Conservation (phyloP, 352 stramenopile species). For the Phytopythium kandeliae region DNA sequence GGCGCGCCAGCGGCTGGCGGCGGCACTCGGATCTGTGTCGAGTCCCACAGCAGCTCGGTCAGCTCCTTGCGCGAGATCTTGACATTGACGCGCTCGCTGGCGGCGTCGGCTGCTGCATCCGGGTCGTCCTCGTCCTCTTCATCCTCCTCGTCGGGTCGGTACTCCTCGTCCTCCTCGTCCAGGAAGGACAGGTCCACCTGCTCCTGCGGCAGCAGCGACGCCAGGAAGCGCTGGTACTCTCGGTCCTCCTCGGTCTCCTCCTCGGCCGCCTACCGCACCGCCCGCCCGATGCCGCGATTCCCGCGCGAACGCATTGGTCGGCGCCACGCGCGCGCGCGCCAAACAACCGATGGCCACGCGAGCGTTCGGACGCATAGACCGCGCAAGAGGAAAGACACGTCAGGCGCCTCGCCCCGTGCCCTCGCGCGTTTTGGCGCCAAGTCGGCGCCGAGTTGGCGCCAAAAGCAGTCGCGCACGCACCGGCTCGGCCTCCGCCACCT, state of each 20-base stretch:
- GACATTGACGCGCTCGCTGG: conserved; percentile 16
- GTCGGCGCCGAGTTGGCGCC: conserved; percentile 14
- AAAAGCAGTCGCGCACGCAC: conserved; percentile 18
- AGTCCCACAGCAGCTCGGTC: conserved; percentile 78
- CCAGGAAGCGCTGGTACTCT: conserved; percentile 82
- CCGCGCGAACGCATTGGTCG: background rate
- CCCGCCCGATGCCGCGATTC: background rate
- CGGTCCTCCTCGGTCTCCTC: conserved; percentile 38
- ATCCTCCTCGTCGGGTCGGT: conserved; percentile 64
- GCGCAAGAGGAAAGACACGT: conserved; percentile 3
- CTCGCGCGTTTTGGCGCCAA: conserved; percentile 4
- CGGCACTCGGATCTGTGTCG: conserved; percentile 54
- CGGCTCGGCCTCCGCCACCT: conserved; percentile 12
- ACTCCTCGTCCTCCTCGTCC: conserved; percentile 84
- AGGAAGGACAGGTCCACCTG: conserved; percentile 73
- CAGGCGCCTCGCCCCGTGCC: background rate
- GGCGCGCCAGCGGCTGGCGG: conserved; percentile 6
- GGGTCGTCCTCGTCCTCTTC: conserved; percentile 66
- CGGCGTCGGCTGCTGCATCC: conserved; percentile 12
- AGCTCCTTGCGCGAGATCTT: conserved; percentile 80
- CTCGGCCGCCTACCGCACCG: conserved; percentile 7
- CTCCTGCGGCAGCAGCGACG: conserved; percentile 68
- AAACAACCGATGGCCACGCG: background rate
- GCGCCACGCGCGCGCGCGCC: conserved; percentile 3
- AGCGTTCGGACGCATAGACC: conserved; percentile 4